Percentiles rank a stretch among this genome's conserved stretches.
These are phyloP conservation scores for Porpolomopsis calyptriformis DNA, from an alignment of 768 basidiomycete species.

Conservation along the genomic window DNA sequence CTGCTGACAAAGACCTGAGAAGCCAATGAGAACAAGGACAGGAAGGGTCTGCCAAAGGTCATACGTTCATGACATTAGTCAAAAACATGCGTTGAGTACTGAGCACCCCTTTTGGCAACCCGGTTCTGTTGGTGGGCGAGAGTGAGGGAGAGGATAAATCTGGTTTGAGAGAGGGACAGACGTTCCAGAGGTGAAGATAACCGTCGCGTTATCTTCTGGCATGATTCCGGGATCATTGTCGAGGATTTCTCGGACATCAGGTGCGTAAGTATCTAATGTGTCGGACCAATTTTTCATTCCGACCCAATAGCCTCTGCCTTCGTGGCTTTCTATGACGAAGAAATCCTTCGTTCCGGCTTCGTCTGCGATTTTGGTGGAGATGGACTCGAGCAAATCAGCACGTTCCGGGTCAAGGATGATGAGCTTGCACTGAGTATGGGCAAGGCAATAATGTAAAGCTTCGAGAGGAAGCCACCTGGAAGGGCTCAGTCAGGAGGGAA, in stretches of 20 bases:
- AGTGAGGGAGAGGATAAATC: not conserved
- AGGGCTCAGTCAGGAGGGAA: constrained; percentile 7
- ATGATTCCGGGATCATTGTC: constrained; percentile 23
- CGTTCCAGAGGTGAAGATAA: constrained; percentile 58
- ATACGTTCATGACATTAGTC: constrained; percentile 47
- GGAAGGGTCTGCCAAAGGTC: constrained; percentile 4
- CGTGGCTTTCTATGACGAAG: constrained; percentile 34
- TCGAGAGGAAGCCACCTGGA: constrained; percentile 45
- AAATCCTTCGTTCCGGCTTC: constrained; percentile 25
- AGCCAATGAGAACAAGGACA: not conserved
- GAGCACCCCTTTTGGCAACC: constrained; percentile 53
- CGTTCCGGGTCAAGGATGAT: constrained; percentile 50
- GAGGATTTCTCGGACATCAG: constrained; percentile 17
- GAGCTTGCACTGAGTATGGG: constrained; percentile 42
- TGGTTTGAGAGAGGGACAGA: constrained; percentile 7
- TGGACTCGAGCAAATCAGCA: constrained; percentile 34
- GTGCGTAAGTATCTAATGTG: constrained; percentile 23
- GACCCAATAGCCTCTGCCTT: constrained; percentile 28
- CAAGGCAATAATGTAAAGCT: constrained; percentile 43
- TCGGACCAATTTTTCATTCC: constrained; percentile 33
- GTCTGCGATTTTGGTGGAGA: constrained; percentile 19
- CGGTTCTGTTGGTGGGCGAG: constrained; percentile 33
- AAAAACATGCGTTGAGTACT: constrained; percentile 54
- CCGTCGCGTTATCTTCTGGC: constrained; percentile 49
- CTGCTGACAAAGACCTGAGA: constrained; percentile 34